Percentiles rank a stretch among this genome's conserved stretches.
phyloP scores from a whole-genome alignment of 1,139 yeast species.

The Kurtzmaniella quercitrusa region DNA sequence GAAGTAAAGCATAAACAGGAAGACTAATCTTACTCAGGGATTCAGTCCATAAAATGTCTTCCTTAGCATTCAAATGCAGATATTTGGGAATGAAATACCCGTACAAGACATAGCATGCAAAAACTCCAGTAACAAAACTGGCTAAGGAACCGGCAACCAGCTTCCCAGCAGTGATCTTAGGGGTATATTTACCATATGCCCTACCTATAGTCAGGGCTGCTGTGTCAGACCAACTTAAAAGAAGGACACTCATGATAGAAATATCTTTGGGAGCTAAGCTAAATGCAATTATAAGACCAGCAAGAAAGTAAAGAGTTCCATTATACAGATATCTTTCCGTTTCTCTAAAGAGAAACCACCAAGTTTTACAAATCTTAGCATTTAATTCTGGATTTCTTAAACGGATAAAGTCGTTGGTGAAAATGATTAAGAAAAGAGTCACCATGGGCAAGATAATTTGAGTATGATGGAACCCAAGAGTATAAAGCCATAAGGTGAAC shows the following conservation, averaged over 20 bases:
- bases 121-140: conserved; percentile 71
- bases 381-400: conserved; percentile 61
- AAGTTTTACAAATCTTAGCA: conserved; percentile 53
- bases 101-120: conserved; percentile 63
- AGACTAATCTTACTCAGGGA: conserved; percentile 55
- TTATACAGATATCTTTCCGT: conserved; percentile 65
- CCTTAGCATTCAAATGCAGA: conserved; percentile 43
- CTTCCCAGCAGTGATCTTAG: conserved; percentile 67
- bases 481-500: conserved; percentile 68
- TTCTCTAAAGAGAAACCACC: conserved; percentile 83
- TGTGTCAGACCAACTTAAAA: conserved; percentile 95
- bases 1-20: conserved; percentile 49
- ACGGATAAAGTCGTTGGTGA: conserved; percentile 66
- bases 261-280: conserved; percentile 75
- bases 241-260: conserved; percentile 65
- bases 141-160: conserved; percentile 88
- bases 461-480: conserved; percentile 51
- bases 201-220: conserved; percentile 95
- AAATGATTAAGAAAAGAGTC: conserved; percentile 50
- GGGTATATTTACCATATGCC: conserved; percentile 77
- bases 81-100: conserved; percentile 66
- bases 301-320: conserved; percentile 82
- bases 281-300: conserved; percentile 74
- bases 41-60: conserved; percentile 61
- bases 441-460: conserved; percentile 59